Percentiles rank a stretch among this genome's conserved stretches.
Conservation (phyloP, 1,284 basidiomycete species). For the Austropuccinia psidii region DNA sequence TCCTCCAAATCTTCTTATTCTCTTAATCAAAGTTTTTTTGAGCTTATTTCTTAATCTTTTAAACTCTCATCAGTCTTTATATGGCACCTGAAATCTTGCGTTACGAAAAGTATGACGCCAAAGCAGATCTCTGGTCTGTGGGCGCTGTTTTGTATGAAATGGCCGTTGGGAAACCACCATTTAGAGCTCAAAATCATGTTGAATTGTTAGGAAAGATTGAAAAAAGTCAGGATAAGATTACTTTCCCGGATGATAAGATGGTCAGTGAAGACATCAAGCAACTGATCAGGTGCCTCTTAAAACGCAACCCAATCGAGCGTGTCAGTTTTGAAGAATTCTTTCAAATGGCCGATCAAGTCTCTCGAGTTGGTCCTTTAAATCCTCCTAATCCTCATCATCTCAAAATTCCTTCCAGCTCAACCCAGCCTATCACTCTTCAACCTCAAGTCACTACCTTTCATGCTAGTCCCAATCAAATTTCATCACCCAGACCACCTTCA, state of each 20-base stretch:
- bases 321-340: constrained; percentile 92
- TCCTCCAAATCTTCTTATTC: not conserved
- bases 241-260: constrained; percentile 74
- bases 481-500: not conserved
- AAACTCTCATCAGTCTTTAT: constrained; percentile 61
- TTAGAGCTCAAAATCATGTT: constrained; percentile 90
- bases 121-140: constrained; percentile 95
- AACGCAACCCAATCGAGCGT: constrained; percentile 73
- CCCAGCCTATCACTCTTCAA: not conserved
- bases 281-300: constrained; percentile 73
- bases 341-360: constrained; percentile 50
- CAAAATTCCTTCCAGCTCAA: not conserved
- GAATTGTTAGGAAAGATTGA: constrained; percentile 92
- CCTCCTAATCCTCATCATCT: not conserved
- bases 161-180: constrained; percentile 84
- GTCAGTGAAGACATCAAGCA: constrained; percentile 80
- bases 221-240: constrained; percentile 62
- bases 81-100: constrained; percentile 98
- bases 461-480: not conserved
- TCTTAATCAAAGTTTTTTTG: not conserved
- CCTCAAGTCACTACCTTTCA: not conserved
- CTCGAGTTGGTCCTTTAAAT: constrained; percentile 7
- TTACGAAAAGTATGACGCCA: constrained; percentile 96
- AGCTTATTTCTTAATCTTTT: not conserved
- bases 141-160: constrained; percentile 96